A percentile compares a stretch with the other conserved stretches of the same genome.
Evolutionary conservation across 768 basidiomycete species (phyloP).

Genomic region (Plicaturopsis crispa): DNA sequence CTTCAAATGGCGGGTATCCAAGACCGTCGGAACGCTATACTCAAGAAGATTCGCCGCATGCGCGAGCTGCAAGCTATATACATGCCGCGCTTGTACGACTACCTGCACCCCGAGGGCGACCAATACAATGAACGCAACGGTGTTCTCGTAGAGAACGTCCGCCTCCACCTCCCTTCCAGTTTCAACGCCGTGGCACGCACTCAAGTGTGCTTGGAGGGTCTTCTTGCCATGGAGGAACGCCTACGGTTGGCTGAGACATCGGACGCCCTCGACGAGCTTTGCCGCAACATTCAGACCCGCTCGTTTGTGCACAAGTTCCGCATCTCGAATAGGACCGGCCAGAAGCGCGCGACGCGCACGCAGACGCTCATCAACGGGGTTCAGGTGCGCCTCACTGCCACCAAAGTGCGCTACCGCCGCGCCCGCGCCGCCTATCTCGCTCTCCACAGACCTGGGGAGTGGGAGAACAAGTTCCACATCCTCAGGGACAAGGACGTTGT

Average conservation of each 20-base stretch:
- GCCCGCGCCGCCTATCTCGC: not conserved
- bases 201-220: not conserved
- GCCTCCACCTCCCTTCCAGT: not conserved
- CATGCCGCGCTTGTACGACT: not conserved
- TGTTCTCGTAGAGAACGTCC: not conserved
- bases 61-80: not conserved
- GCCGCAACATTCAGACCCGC: constrained; percentile 3
- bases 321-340: not conserved
- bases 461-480: constrained; percentile 1
- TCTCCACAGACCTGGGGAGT: not conserved
- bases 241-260: constrained; percentile 10
- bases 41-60: not conserved
- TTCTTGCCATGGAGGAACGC: constrained; percentile 4
- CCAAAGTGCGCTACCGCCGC: not conserved
- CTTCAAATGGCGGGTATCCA: not conserved
- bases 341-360: not conserved
- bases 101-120: not conserved
- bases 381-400: not conserved
- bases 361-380: not conserved
- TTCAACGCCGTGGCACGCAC: not conserved
- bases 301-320: constrained; percentile 2
- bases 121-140: not conserved
- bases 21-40: not conserved
- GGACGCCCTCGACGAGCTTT: constrained; percentile 13
- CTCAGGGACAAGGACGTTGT: not conserved